Conservation (phyloP, 2,329 filamentous ascomycete genomes). For the Neofusicoccum parvum region DNA sequence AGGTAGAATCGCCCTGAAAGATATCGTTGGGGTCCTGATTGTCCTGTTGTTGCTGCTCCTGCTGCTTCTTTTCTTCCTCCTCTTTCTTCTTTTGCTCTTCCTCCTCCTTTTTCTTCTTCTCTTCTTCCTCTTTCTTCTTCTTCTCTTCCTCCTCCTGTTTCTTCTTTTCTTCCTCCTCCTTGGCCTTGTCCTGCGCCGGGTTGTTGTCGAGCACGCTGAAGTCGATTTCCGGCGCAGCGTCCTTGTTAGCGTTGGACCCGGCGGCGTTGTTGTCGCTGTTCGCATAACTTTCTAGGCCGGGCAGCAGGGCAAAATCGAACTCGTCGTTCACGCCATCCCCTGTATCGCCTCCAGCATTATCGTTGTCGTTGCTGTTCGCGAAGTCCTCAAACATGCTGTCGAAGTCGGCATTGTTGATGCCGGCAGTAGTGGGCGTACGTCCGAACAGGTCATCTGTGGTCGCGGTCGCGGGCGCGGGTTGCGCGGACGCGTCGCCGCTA, state of each 20-base stretch:
- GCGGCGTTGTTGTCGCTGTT: conserved; percentile 32
- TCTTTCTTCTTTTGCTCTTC: conserved; percentile 14
- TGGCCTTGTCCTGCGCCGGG: not conserved
- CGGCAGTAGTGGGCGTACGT: conserved; percentile 32
- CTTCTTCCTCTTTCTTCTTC: not conserved
- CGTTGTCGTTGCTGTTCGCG: conserved; percentile 8
- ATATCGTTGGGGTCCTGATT: conserved; percentile 21
- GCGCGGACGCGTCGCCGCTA: not conserved
- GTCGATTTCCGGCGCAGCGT: conserved; percentile 6
- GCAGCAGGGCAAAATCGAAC: conserved; percentile 40
- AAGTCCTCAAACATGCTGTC: conserved; percentile 30
- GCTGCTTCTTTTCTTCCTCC: not conserved
- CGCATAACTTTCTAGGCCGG: conserved; percentile 46
- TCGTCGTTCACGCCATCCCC: conserved; percentile 19
- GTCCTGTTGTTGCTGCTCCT: conserved; percentile 15
- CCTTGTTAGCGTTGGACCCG: not conserved
- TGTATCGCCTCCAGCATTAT: not conserved
- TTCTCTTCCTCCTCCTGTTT: not conserved
- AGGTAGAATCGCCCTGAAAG: conserved; percentile 25
- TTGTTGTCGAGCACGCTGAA: conserved; percentile 8
- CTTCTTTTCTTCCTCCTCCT: conserved; percentile 11
- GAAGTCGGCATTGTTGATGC: conserved; percentile 38
- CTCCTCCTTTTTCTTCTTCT: not conserved
- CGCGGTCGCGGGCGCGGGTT: conserved; percentile 14
- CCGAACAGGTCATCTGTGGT: conserved; percentile 35